These are phyloP conservation scores for Dactylellina parvicollis DNA, from an alignment of 2,329 filamentous ascomycete genomes.

Conservation along the genomic window DNA sequence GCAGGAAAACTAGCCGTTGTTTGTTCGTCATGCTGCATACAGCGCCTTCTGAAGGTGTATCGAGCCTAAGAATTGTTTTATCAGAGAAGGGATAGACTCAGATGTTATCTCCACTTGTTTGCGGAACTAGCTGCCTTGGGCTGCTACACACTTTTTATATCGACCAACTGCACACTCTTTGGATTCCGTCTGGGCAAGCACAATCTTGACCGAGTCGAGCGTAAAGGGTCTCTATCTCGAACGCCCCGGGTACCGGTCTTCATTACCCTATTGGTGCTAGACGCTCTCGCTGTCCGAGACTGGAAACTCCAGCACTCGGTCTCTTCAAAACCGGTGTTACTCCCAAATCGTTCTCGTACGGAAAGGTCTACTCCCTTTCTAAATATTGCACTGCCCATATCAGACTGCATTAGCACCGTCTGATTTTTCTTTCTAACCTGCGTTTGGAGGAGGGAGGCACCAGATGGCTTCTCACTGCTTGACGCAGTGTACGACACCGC, in stretches of 20 bases:
- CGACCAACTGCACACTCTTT: constrained; percentile 40
- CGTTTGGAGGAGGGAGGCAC: constrained; percentile 44
- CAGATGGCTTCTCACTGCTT: constrained; percentile 50
- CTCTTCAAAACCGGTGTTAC: constrained; percentile 39
- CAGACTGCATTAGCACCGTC: constrained; percentile 22
- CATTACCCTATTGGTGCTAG: constrained; percentile 14
- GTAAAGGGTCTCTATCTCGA: constrained; percentile 45
- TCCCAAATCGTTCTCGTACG: constrained; percentile 39
- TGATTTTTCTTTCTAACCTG: constrained; percentile 16
- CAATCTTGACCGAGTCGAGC: constrained; percentile 19
- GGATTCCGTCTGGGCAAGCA: constrained; percentile 12
- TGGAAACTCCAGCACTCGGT: constrained; percentile 38
- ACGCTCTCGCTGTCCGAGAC: constrained; percentile 25
- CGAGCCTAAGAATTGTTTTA: constrained; percentile 29
- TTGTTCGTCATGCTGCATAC: constrained; percentile 8
- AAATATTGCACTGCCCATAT: constrained; percentile 42
- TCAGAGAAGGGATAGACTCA: constrained; percentile 17
- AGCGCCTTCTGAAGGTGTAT: constrained; percentile 32
- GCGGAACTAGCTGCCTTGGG: constrained; percentile 26
- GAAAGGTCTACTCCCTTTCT: constrained; percentile 39
- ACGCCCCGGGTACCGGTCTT: constrained; percentile 22
- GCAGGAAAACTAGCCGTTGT: constrained; percentile 1
- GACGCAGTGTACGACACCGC: constrained; percentile 51
- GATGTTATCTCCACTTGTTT: constrained; percentile 27
- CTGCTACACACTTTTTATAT: constrained; percentile 44